phyloP scores from a whole-genome alignment of 2,329 filamentous ascomycete genomes.

The Trichoderma sp. region DNA sequence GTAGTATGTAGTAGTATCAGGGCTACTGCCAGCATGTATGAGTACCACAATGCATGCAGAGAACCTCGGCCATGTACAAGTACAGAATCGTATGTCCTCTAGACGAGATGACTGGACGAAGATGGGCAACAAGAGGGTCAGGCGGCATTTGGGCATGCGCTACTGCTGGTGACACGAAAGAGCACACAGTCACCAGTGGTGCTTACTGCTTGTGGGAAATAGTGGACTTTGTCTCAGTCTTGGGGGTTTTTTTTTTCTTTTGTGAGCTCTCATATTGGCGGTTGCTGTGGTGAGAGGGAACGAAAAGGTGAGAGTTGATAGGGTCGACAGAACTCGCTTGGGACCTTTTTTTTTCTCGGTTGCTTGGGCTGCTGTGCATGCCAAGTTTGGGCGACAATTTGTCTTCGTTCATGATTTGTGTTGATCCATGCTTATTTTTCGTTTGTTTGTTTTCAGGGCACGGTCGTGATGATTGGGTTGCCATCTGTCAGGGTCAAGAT shows the following conservation, averaged over 20 bases:
- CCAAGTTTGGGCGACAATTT: not conserved
- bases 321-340: not conserved
- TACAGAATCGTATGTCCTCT: not conserved
- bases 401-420: not conserved
- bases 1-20: not conserved
- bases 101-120: not conserved
- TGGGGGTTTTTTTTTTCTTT: not conserved
- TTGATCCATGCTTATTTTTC: not conserved
- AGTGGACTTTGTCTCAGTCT: not conserved
- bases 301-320: conserved; percentile 4
- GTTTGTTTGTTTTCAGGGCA: not conserved
- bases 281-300: conserved; percentile 8
- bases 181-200: conserved; percentile 15
- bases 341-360: not conserved
- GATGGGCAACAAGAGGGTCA: conserved; percentile 2
- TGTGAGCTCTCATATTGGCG: conserved; percentile 7
- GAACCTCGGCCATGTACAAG: conserved; percentile 6
- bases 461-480: not conserved
- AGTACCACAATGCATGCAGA: conserved; percentile 16
- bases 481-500: not conserved
- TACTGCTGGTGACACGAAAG: conserved; percentile 19
- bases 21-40: not conserved
- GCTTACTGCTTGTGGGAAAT: conserved; percentile 18
- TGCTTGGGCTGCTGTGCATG: conserved; percentile 16
- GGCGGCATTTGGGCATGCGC: conserved; percentile 16